Percentiles rank a stretch among this genome's conserved stretches.
These are phyloP conservation scores for Ceratobasidium sp. DNA, from an alignment of 1,284 basidiomycete genomes.

Conservation along the genomic window DNA sequence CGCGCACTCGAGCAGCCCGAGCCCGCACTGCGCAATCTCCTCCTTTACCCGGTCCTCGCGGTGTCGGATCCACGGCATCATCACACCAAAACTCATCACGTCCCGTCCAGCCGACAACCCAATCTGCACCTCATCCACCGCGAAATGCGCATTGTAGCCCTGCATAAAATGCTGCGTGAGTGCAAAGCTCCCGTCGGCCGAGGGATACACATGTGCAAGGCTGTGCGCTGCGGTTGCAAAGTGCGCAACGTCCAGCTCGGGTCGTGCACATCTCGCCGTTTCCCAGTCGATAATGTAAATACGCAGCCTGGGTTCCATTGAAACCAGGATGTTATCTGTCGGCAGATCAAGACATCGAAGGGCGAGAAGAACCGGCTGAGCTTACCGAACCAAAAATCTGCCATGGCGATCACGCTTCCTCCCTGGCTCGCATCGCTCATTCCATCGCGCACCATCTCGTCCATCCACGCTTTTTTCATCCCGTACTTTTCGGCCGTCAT, in stretches of 20 bases:
- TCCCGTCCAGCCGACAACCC: slow-evolving; percentile 20
- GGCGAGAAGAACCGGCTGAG: background rate
- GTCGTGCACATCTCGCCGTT: slow-evolving; percentile 17
- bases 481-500: slow-evolving; percentile 11
- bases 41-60: background rate
- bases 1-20: slow-evolving; percentile 1
- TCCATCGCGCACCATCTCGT: slow-evolving; percentile 56
- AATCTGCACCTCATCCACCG: slow-evolving; percentile 12
- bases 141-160: slow-evolving; percentile 6
- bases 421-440: slow-evolving; percentile 56
- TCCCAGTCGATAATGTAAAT: slow-evolving; percentile 42
- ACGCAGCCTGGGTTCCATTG: slow-evolving; percentile 3
- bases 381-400: slow-evolving; percentile 36
- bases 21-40: background rate
- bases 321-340: slow-evolving; percentile 11
- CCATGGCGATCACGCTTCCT: slow-evolving; percentile 31
- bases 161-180: slow-evolving; percentile 18
- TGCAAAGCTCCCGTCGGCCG: background rate
- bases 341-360: background rate
- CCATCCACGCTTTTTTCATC: slow-evolving; percentile 45
- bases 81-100: slow-evolving; percentile 28
- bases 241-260: slow-evolving; percentile 27
- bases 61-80: slow-evolving; percentile 21
- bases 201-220: background rate
- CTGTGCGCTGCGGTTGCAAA: slow-evolving; percentile 15